Conservation (phyloP, 768 basidiomycete species). For the Paxillus rubicundulus region DNA sequence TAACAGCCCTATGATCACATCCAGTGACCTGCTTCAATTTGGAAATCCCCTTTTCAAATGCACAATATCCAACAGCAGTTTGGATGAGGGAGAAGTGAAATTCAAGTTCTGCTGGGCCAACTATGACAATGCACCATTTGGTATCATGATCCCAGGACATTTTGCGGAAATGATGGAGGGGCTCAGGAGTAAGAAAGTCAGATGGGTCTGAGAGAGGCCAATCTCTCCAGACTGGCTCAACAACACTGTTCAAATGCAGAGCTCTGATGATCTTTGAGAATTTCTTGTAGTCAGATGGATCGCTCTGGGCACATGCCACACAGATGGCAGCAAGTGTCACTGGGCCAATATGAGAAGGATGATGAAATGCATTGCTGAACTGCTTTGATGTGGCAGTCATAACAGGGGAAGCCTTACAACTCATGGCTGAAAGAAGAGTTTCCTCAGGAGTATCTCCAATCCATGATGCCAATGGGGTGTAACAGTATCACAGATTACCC, state of each 20-base stretch:
- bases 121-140: constrained; percentile 36
- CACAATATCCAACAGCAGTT: neutral
- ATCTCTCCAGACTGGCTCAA: constrained; percentile 35
- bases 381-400: constrained; percentile 31
- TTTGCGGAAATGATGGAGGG: constrained; percentile 39
- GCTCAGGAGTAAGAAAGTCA: constrained; percentile 34
- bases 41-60: no score
- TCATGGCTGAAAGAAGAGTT: constrained; percentile 28
- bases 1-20: no score
- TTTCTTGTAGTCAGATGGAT: neutral
- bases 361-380: constrained; percentile 31
- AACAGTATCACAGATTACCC: constrained; percentile 21
- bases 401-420: constrained; percentile 30
- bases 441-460: constrained; percentile 35
- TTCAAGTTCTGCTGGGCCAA: constrained; percentile 27
- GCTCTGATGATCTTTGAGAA: neutral
- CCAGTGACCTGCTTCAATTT: no score
- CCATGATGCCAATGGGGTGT: constrained; percentile 27
- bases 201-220: constrained; percentile 35
- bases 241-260: constrained; percentile 8
- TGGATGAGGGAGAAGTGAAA: constrained; percentile 9
- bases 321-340: constrained; percentile 16
- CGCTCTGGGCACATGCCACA: constrained; percentile 8
- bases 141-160: constrained; percentile 39
- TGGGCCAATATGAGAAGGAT: constrained; percentile 18